These are phyloP conservation scores for Dendrobium officinale DNA, from an alignment of 106 monocot species.

Conservation along the genomic window DNA sequence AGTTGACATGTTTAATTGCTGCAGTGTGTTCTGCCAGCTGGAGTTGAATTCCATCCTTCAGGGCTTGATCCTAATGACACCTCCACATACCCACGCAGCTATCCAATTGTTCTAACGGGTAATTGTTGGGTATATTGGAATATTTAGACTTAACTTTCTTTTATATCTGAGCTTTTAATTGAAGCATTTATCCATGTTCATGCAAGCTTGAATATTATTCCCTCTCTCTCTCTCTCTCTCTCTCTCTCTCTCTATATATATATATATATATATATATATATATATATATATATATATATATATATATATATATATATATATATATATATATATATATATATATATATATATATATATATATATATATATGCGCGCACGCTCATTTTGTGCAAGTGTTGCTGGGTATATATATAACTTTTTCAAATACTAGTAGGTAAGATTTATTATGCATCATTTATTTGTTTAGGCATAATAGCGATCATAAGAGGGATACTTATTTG, in stretches of 20 bases:
- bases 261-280: no score
- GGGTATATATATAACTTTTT: not conserved
- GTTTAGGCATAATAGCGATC: not conserved
- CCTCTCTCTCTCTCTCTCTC: not conserved
- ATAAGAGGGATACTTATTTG: not conserved
- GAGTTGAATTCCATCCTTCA: constrained; percentile 71
- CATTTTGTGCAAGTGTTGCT: not conserved
- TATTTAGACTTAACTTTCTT: not conserved
- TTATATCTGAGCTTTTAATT: not conserved
- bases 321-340: no score
- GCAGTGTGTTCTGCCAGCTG: constrained; percentile 97
- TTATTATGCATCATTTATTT: not conserved
- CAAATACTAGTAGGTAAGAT: not conserved
- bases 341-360: no score
- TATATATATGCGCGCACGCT: no score
- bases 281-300: no score
- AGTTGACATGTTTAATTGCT: constrained; percentile 13
- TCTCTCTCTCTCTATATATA: no score
- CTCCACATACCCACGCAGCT: constrained; percentile 69
- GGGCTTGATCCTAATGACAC: constrained; percentile 62
- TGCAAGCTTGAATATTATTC: not conserved
- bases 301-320: no score
- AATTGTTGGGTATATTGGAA: not conserved
- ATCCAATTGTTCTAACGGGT: constrained; percentile 98
- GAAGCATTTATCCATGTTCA: not conserved